These are phyloP conservation scores for Apophysomyces ossiformis DNA, from an alignment of 371 early-diverging fungal species.

Conservation along the genomic window DNA sequence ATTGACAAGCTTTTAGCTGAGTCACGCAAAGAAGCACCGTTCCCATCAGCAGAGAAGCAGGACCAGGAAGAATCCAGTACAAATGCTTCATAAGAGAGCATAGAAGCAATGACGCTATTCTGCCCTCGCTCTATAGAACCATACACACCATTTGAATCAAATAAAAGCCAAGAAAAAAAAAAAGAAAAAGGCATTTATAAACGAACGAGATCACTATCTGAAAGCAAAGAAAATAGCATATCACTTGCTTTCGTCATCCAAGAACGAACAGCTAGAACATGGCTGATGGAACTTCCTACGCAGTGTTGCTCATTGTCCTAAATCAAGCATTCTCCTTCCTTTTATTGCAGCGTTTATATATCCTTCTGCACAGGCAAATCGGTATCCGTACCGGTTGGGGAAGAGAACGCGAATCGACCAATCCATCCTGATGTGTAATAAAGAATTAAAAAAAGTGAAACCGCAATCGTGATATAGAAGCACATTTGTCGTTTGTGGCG, in stretches of 20 bases:
- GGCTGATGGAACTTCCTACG: too few relatives aligned
- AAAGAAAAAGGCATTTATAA: too few relatives aligned
- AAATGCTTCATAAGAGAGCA: too few relatives aligned
- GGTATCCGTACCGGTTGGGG: background rate
- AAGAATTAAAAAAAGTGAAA: conserved; percentile 35
- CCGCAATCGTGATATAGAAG: conserved; percentile 34
- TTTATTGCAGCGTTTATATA: background rate
- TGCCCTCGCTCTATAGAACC: too few relatives aligned
- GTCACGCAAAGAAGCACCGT: conserved; percentile 78
- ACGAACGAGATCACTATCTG: too few relatives aligned
- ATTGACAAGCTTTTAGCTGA: conserved; percentile 78
- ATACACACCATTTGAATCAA: too few relatives aligned
- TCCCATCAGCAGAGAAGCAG: conserved; percentile 37
- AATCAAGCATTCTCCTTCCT: too few relatives aligned
- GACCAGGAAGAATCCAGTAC: too few relatives aligned
- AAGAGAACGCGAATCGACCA: conserved; percentile 17
- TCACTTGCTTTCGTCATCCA: background rate
- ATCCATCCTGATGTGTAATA: conserved; percentile 35
- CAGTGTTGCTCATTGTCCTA: too few relatives aligned
- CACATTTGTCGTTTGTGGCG: conserved; percentile 52
- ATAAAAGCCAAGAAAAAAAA: too few relatives aligned
- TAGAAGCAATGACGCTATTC: too few relatives aligned
- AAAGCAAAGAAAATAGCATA: background rate
- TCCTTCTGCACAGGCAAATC: background rate
- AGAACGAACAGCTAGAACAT: background rate